phyloP scores from a whole-genome alignment of 2,329 filamentous ascomycete species.

The Fusarium equiseti region DNA sequence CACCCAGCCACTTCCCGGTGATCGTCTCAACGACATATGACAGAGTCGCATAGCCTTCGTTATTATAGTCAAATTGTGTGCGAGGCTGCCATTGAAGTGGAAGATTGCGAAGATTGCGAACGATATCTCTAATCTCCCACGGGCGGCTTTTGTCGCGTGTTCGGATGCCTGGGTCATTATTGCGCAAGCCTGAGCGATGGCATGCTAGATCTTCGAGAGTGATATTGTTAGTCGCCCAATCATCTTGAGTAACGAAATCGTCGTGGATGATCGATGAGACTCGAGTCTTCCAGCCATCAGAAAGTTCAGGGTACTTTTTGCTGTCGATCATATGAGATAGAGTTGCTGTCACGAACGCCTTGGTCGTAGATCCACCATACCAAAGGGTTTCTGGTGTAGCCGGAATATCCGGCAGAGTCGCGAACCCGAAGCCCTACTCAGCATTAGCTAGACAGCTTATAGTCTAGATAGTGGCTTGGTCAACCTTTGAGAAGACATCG shows the following conservation, averaged over 20 bases:
- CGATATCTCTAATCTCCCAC: conserved; percentile 52
- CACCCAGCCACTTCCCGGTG: conserved; percentile 53
- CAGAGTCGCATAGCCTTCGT: conserved; percentile 62
- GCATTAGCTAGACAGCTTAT: neutral
- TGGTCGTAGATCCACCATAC: conserved; percentile 67
- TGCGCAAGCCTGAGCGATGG: conserved; percentile 64
- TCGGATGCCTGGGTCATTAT: conserved; percentile 54
- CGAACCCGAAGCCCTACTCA: conserved; percentile 28
- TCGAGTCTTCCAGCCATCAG: conserved; percentile 60
- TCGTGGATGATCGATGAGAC: conserved; percentile 61
- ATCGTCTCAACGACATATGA: conserved; percentile 61
- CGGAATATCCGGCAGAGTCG: conserved; percentile 54
- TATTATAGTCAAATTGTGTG: conserved; percentile 61
- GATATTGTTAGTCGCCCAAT: conserved; percentile 60
- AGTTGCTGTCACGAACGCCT: conserved; percentile 64
- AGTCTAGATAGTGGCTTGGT: neutral
- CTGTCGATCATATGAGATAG: conserved; percentile 64
- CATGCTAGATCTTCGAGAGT: conserved; percentile 67
- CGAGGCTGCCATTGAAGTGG: conserved; percentile 59
- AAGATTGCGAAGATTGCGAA: conserved; percentile 60
- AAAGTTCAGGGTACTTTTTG: conserved; percentile 45
- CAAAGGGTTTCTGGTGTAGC: conserved; percentile 63
- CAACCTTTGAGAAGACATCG: conserved; percentile 44
- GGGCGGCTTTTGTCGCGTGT: conserved; percentile 49
- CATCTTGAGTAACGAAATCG: conserved; percentile 64